Conservation (phyloP, 2,329 filamentous ascomycete species). For the Epichloe glyceriae region DNA sequence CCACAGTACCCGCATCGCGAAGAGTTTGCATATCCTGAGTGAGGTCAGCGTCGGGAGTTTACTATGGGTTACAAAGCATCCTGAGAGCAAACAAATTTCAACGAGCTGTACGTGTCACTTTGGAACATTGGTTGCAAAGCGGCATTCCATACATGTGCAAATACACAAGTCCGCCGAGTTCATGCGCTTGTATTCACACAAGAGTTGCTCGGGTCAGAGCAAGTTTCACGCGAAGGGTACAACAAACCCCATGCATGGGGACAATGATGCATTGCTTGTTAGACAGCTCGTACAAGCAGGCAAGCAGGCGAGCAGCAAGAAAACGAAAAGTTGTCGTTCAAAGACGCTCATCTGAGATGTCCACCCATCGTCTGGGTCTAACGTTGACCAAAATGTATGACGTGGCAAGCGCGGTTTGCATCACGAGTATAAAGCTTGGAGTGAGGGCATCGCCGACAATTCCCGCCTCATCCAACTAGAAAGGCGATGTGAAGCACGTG, state of each 20-base stretch:
- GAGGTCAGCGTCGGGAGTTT: neutral
- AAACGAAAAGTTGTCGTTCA: neutral
- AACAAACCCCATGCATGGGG: neutral
- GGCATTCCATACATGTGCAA: neutral
- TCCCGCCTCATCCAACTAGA: conserved; percentile 20
- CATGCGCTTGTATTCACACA: neutral
- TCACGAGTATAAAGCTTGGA: neutral
- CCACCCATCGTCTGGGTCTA: neutral
- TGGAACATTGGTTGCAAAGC: neutral
- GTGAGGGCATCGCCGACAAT: neutral
- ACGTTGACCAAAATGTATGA: neutral
- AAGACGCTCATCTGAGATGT: neutral
- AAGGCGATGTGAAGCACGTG: conserved; percentile 30
- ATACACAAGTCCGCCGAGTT: neutral
- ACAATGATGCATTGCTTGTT: neutral
- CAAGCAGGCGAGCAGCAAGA: neutral
- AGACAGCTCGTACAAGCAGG: neutral
- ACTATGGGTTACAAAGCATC: conserved; percentile 6
- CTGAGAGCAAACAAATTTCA: neutral
- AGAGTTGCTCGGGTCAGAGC: neutral
- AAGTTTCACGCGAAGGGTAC: neutral
- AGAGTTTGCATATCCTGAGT: conserved; percentile 37
- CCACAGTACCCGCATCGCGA: conserved; percentile 42
- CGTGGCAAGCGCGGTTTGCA: neutral
- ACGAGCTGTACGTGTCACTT: neutral